Percentiles rank a stretch among this genome's conserved stretches.
Evolutionary conservation across 1,284 basidiomycete species (phyloP).

Genomic region (Peniophora sp.): DNA sequence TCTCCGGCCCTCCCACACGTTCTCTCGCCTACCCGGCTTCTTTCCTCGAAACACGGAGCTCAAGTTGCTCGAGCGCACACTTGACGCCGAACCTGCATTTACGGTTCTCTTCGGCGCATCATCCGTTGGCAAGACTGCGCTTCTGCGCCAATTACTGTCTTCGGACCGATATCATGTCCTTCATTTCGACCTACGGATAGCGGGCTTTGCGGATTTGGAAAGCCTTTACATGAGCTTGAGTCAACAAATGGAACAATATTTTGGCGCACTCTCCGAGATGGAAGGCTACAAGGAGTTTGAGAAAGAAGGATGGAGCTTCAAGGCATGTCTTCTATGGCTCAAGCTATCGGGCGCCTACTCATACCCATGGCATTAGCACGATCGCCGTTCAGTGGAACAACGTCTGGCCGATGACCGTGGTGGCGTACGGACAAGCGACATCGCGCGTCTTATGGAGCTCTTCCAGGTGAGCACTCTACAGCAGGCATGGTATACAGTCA

Average conservation of each 20-base stretch:
- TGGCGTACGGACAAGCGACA: conserved; percentile 65
- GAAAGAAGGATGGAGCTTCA: conserved; percentile 71
- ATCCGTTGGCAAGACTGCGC: conserved; percentile 74
- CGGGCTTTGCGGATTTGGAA: conserved; percentile 72
- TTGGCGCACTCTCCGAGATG: conserved; percentile 50
- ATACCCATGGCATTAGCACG: conserved; percentile 38
- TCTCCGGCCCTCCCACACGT: conserved; percentile 67
- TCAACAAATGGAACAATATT: conserved; percentile 75
- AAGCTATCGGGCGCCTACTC: conserved; percentile 3
- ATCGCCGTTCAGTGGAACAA: conserved; percentile 63
- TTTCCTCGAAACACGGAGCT: conserved; percentile 61
- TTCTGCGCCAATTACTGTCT: conserved; percentile 70
- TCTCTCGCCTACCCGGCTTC: conserved; percentile 67
- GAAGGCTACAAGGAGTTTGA: conserved; percentile 68
- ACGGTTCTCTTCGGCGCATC: conserved; percentile 78
- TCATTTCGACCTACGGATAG: conserved; percentile 76
- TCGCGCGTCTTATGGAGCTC: conserved; percentile 77
- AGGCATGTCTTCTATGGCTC: conserved; percentile 30
- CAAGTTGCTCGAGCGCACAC: conserved; percentile 49
- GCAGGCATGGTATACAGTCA: conserved; percentile 2
- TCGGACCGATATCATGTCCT: conserved; percentile 64
- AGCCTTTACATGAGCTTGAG: conserved; percentile 71
- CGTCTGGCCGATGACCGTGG: conserved; percentile 34
- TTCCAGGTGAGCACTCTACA: conserved; percentile 47
- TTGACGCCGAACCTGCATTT: conserved; percentile 69